A percentile compares a stretch with the other conserved stretches of the same genome.
Evolutionary conservation across 352 stramenopile species (phyloP).

Genomic region (Pythium grandisporangium): DNA sequence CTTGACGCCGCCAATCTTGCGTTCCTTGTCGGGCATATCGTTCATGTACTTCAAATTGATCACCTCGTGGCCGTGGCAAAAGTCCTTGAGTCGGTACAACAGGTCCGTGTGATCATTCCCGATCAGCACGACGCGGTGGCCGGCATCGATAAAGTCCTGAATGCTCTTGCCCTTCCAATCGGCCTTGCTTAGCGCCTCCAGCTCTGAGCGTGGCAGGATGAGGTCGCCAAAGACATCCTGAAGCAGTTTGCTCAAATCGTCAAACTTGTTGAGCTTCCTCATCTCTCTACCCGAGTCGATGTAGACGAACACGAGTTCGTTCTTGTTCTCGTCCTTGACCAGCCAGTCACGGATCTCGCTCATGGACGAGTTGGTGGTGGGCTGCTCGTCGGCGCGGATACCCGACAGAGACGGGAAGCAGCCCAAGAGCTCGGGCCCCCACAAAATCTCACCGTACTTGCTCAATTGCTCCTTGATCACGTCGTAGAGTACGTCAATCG

Average conservation of each 20-base stretch:
- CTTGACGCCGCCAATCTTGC: constrained; percentile 22
- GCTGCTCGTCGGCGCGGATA: constrained; percentile 36
- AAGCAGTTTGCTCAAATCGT: constrained; percentile 22
- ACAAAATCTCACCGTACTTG: constrained; percentile 32
- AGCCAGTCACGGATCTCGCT: constrained; percentile 43
- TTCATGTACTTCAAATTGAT: constrained; percentile 28
- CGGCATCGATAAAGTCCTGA: constrained; percentile 23
- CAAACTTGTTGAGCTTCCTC: constrained; percentile 13
- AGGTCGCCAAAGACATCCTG: constrained; percentile 31
- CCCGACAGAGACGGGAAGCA: constrained; percentile 53
- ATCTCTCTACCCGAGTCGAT: constrained; percentile 39
- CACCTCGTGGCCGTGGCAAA: constrained; percentile 29
- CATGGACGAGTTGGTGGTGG: constrained; percentile 19
- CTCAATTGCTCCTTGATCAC: constrained; percentile 25
- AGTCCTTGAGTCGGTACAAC: constrained; percentile 23
- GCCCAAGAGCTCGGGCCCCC: constrained; percentile 37
- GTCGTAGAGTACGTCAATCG: constrained; percentile 24
- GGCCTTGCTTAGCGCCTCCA: constrained; percentile 18
- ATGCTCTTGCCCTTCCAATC: constrained; percentile 22
- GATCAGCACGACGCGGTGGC: constrained; percentile 29
- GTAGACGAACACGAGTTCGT: constrained; percentile 38
- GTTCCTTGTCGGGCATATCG: constrained; percentile 17
- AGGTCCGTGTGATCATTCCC: constrained; percentile 32
- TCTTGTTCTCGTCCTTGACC: constrained; percentile 18
- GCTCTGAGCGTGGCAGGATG: constrained; percentile 18